A percentile compares a stretch with the other conserved stretches of the same genome.
phyloP scores from a whole-genome alignment of 441 rosid genomes.

The Omphalea diandra region DNA sequence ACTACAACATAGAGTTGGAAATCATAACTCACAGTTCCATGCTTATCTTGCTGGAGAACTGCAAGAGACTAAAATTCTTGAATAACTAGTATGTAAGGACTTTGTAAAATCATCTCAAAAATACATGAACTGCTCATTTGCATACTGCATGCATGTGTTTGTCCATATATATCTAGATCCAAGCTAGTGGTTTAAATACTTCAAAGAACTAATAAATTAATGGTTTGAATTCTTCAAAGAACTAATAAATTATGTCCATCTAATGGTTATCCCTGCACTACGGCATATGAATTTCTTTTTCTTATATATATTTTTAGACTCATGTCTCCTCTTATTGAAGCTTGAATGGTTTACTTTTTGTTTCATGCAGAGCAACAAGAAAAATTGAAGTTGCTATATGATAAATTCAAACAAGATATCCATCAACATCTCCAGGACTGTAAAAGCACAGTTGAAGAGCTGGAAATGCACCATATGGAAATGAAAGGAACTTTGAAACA shows the following conservation, averaged over 20 bases:
- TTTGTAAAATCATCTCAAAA: neutral
- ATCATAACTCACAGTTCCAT: neutral
- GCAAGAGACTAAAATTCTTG: neutral
- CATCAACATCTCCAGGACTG: conserved; percentile 57
- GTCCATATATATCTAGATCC: neutral
- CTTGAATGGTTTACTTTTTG: no score
- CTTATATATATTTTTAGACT: neutral
- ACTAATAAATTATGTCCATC: neutral
- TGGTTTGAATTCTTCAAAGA: neutral
- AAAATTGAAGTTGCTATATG: conserved; percentile 57
- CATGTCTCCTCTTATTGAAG: no score
- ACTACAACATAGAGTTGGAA: neutral
- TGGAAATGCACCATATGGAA: conserved; percentile 60
- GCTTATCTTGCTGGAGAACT: neutral
- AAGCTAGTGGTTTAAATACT: neutral
- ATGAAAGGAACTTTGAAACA: conserved; percentile 62
- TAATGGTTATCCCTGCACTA: neutral
- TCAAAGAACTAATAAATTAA: neutral
- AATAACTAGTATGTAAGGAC: neutral
- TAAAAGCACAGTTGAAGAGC: conserved; percentile 49
- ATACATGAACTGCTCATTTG: neutral
- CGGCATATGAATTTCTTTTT: neutral
- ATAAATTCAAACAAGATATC: conserved; percentile 62
- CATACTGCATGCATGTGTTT: neutral
- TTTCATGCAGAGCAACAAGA: conserved; percentile 67